A percentile compares a stretch with the other conserved stretches of the same genome.
These are phyloP conservation scores for Inga leiocalycina DNA, from an alignment of 306 rosid species.

Conservation along the genomic window DNA sequence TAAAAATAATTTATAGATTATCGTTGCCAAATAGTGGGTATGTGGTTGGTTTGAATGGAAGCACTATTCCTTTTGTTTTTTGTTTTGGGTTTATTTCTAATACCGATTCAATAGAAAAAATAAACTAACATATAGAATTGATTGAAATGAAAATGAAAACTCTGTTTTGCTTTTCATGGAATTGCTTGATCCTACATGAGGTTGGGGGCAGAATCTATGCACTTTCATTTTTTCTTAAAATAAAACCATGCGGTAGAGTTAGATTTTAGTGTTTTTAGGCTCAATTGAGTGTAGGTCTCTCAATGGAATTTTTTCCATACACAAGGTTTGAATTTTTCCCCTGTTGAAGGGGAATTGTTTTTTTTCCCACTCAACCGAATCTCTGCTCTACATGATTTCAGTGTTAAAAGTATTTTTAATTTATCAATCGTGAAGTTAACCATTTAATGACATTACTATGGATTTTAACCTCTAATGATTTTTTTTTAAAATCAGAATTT, in stretches of 20 bases:
- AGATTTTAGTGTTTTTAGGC: too few species aligned
- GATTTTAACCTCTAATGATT: conserved; percentile 4
- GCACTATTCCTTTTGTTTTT: neutral
- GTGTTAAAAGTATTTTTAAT: neutral
- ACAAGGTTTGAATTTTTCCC: too few species aligned
- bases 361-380: too few species aligned
- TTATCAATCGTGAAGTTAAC: conserved; percentile 2
- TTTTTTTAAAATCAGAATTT: conserved; percentile 51
- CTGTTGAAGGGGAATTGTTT: too few species aligned
- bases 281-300: neutral
- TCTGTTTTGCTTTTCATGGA: neutral
- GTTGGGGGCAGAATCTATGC: neutral
- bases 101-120: neutral
- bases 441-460: neutral
- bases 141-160: neutral
- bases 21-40: neutral
- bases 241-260: too few species aligned
- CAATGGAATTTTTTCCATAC: too few species aligned
- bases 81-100: neutral
- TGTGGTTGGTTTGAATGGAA: neutral
- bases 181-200: neutral
- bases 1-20: neutral
- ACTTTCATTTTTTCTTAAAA: too few species aligned
- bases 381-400: neutral
- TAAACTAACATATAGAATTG: neutral